Conservation (phyloP, 2,329 filamentous ascomycete species). For the Coniochaeta pulveracea region DNA sequence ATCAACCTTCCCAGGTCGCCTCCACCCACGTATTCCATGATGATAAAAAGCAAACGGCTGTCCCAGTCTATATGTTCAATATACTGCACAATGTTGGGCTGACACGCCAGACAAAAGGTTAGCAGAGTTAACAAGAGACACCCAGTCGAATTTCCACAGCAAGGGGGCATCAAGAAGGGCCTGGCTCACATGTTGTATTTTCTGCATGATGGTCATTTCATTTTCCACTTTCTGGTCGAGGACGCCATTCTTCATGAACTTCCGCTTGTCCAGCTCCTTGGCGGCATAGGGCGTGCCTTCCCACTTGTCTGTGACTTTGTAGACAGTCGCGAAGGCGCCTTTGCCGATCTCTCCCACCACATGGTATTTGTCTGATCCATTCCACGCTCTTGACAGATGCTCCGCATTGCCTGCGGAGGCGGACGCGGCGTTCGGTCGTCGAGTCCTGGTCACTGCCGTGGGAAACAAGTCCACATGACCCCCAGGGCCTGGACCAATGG, state of each 20-base stretch:
- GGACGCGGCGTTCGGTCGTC: neutral
- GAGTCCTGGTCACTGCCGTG: neutral
- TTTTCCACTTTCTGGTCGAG: conserved; percentile 89
- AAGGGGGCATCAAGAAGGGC: neutral
- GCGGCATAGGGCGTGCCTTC: conserved; percentile 78
- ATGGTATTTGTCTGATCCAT: conserved; percentile 76
- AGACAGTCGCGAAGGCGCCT: conserved; percentile 89
- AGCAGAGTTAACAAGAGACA: no score
- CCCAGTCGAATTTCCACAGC: no score
- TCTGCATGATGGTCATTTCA: conserved; percentile 93
- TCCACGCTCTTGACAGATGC: conserved; percentile 55
- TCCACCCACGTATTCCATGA: conserved; percentile 83
- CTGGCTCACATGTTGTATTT: conserved; percentile 62
- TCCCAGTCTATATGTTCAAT: conserved; percentile 79
- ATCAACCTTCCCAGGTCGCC: conserved; percentile 77
- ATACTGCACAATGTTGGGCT: conserved; percentile 86
- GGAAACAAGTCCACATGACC: conserved; percentile 26
- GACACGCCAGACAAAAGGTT: no score
- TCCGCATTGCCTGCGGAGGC: conserved; percentile 13
- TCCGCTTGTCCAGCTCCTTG: conserved; percentile 88
- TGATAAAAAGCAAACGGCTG: conserved; percentile 79
- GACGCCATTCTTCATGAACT: conserved; percentile 85
- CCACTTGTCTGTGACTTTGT: conserved; percentile 77
- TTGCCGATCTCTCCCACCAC: conserved; percentile 74
- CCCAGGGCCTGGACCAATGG: conserved; percentile 33